Conservation (phyloP, 169 alveolate species). For the Plasmodium chabaudi region DNA sequence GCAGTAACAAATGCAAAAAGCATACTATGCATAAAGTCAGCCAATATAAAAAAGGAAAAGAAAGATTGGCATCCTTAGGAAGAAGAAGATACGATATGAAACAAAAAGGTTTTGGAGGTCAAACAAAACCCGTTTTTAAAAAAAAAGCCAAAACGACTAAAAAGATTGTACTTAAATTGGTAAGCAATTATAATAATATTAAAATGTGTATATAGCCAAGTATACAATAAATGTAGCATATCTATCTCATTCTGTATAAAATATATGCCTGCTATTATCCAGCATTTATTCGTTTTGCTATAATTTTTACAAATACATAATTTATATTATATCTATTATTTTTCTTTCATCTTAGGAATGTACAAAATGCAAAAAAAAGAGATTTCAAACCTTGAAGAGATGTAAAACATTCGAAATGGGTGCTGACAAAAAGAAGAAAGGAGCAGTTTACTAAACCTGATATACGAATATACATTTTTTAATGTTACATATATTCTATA, state of each 20-base stretch:
- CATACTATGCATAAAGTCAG: conserved; percentile 96
- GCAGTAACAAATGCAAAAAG: conserved; percentile 93
- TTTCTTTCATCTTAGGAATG: conserved; percentile 92
- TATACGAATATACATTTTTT: background rate
- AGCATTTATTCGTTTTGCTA: background rate
- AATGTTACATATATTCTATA: background rate
- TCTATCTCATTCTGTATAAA: background rate
- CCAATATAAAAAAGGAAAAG: conserved; percentile 99
- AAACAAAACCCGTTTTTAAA: conserved; percentile 98
- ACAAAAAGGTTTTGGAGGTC: conserved; percentile 99
- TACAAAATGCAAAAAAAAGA: conserved; percentile 97
- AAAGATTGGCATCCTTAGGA: conserved; percentile 96
- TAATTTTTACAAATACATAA: background rate
- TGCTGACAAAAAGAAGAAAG: conserved; percentile 95
- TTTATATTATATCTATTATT: background rate
- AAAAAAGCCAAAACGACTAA: conserved; percentile 99
- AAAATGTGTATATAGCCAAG: background rate
- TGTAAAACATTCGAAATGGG: conserved; percentile 99
- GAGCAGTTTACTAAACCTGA: conserved; percentile 82
- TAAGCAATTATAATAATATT: conserved; percentile 36
- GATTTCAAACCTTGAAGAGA: conserved; percentile 96
- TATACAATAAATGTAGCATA: background rate
- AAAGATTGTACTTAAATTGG: conserved; percentile 96
- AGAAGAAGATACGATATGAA: conserved; percentile 99
- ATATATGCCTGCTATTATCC: background rate